Evolutionary conservation across 1,284 basidiomycete genomes (phyloP), one percentile per base, ranked within the genome.

Genomic region (Ceratobasidium papillatum): DNA sequence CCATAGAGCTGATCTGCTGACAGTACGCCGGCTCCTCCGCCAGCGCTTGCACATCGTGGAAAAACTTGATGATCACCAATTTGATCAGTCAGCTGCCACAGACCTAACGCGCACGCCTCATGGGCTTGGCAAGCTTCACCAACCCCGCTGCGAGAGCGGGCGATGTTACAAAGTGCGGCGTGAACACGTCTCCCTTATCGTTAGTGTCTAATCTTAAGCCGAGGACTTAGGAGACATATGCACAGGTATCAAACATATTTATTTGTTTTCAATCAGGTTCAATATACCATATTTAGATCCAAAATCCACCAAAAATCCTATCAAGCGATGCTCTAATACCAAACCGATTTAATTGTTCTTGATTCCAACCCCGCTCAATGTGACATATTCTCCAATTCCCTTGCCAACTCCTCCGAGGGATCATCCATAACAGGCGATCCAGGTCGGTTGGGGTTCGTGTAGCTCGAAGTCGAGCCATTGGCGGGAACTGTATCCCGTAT

Each of bases 401-500:
- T 89, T 81, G 96, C 94, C 22, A 97, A 87, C 78, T 94, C 93
- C 72, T 90, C 92, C 76, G 91, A 91, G 3, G 95, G 95, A 81
- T 97, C 91, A 79, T 96, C 95, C 82, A 90, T 88, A 77, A 91
- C 86, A 25, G 88, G 90, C 79, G 84, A 90, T 68, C 85, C 82
- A 14, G 87, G 22, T 63, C 73, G 38, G 54, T 77, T 62, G 80
- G 61, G 76, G 74, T 43, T 87, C 2, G 90, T 91, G 80, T 86
- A 94, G 71, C 87, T 82, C 51, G 91, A 93, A 19, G 92, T 94
- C 25, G 87, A 86, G 25, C 91, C 92, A 71, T 89, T 85, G 75
- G 85, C 82, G 34, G 89, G 89, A 0, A 87, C 91, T 74, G 90
- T 85, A 72, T 93, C 91, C 76, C 85, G 85, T 59, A 92, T 85